These are phyloP conservation scores for Mycosarcoma mackinlayi DNA, from an alignment of 1,284 basidiomycete species.

Conservation along the genomic window DNA sequence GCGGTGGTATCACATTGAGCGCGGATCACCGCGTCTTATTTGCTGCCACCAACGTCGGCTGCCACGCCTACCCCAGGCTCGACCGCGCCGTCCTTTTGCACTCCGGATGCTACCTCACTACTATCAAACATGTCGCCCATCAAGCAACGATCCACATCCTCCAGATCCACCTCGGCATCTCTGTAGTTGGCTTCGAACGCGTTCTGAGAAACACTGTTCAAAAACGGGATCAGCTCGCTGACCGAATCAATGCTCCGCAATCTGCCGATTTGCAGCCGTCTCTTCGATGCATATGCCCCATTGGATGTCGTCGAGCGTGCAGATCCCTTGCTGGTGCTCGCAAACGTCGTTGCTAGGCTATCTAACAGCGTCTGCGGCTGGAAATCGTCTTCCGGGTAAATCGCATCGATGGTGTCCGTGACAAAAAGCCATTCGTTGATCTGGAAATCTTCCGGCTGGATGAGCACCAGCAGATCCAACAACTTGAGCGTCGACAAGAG, in stretches of 20 bases:
- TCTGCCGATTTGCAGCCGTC: slow-evolving; percentile 19
- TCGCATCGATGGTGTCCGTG: slow-evolving; percentile 94
- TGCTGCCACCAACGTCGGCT: too few species aligned
- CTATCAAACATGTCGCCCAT: slow-evolving; percentile 54
- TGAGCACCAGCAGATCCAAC: slow-evolving; percentile 85
- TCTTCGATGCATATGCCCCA: neutral
- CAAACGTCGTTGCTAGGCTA: slow-evolving; percentile 79
- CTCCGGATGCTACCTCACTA: slow-evolving; percentile 1
- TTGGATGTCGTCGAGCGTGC: neutral
- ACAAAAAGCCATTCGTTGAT: slow-evolving; percentile 99
- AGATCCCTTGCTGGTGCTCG: slow-evolving; percentile 66
- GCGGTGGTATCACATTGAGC: too few species aligned
- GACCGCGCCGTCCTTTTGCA: too few species aligned
- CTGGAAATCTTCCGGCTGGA: slow-evolving; percentile 98
- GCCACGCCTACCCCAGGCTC: too few species aligned
- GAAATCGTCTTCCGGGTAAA: slow-evolving; percentile 86
- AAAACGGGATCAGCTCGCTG: slow-evolving; percentile 31
- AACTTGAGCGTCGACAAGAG: slow-evolving; percentile 92
- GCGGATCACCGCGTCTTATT: too few species aligned
- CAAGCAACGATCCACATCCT: slow-evolving; percentile 45
- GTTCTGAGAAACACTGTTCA: slow-evolving; percentile 34
- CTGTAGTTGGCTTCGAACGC: slow-evolving; percentile 41
- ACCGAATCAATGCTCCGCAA: slow-evolving; percentile 10
- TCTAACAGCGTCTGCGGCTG: slow-evolving; percentile 88
- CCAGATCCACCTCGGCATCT: slow-evolving; percentile 18